phyloP scores from a whole-genome alignment of 331 rosid genomes.

The Saraca asoca region DNA sequence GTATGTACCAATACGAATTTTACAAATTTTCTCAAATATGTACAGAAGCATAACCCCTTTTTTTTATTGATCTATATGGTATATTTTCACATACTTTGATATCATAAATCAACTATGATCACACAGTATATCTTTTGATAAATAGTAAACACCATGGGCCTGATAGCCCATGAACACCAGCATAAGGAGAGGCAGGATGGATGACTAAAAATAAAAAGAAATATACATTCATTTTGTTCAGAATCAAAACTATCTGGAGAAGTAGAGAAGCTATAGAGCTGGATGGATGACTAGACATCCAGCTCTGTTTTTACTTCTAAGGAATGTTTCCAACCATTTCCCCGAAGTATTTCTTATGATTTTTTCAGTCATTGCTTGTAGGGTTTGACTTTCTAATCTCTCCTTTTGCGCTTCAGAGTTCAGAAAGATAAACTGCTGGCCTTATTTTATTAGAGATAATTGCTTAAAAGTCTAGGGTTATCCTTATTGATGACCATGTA shows the following conservation, averaged over 20 bases:
- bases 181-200: not conserved
- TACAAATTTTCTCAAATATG: too few species aligned
- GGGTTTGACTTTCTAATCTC: not conserved
- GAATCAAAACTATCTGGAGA: not conserved
- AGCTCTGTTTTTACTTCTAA: not conserved
- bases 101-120: not conserved
- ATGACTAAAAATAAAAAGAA: too few species aligned
- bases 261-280: not conserved
- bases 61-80: too few species aligned
- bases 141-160: not conserved
- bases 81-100: too few species aligned
- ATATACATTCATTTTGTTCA: too few species aligned
- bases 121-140: not conserved
- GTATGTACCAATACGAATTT: too few species aligned
- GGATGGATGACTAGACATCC: constrained; percentile 3
- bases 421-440: not conserved
- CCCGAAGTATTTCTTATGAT: too few species aligned
- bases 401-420: constrained; percentile 3
- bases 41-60: too few species aligned
- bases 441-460: constrained; percentile 5
- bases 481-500: not conserved
- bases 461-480: not conserved
- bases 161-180: not conserved
- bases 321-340: not conserved
- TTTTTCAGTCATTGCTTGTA: not conserved